These are phyloP conservation scores for Climacium dendroides DNA, from an alignment of 225 moss, liverwort and hornwort genomes.

Conservation along the genomic window DNA sequence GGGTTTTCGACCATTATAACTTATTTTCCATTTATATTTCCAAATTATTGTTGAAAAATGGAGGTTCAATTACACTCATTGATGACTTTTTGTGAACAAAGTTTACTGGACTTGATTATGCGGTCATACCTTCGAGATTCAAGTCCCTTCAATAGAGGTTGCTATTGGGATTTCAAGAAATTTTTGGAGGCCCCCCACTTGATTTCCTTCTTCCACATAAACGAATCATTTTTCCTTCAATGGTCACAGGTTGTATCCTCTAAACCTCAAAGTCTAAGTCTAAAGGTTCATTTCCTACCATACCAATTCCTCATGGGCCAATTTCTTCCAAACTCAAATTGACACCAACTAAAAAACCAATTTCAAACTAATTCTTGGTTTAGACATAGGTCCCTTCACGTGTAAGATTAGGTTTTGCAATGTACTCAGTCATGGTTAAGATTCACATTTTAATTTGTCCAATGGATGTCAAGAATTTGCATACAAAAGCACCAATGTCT, in stretches of 20 bases:
- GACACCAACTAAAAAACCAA: accelerated
- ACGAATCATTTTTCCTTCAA: not conserved
- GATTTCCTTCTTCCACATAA: not conserved
- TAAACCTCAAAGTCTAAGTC: not conserved
- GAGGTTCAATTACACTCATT: too few species aligned
- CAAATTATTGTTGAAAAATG: not conserved
- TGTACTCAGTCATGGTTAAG: accelerated
- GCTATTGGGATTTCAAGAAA: too few species aligned
- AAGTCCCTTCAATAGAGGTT: too few species aligned
- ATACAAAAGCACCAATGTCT: too few species aligned
- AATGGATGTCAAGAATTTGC: not conserved
- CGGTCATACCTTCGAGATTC: not conserved
- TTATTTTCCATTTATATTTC: not conserved
- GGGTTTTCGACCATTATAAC: not conserved
- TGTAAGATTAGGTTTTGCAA: accelerated
- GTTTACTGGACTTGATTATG: not conserved
- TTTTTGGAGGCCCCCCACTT: too few species aligned
- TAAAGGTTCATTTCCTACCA: too few species aligned
- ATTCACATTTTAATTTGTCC: not conserved
- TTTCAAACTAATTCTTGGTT: not conserved
- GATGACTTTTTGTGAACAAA: not conserved
- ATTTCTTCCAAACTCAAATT: not conserved
- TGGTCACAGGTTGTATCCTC: not conserved
- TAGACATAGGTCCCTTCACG: accelerated
- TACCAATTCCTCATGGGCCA: accelerated